A percentile compares a stretch with the other conserved stretches of the same genome.
phyloP scores from a whole-genome alignment of 352 stramenopile genomes.

The Phytophthora sp. region DNA sequence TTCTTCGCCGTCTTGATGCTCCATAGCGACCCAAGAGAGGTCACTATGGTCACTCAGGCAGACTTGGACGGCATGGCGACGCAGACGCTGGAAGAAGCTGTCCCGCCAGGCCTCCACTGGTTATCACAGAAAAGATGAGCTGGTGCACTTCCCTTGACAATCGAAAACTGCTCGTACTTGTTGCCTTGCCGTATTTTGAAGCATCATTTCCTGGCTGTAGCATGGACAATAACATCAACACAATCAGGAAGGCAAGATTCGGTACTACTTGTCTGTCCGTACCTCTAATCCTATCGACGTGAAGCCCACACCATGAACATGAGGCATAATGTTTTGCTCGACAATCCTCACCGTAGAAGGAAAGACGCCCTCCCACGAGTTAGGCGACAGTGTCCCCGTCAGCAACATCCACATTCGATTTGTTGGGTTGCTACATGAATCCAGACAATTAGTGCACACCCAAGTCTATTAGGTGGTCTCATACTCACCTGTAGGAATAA shows the following conservation, averaged over 20 bases:
- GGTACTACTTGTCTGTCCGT: neutral
- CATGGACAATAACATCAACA: no score
- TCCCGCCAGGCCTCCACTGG: constrained; percentile 68
- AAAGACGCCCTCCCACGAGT: constrained; percentile 70
- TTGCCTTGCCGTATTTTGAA: constrained; percentile 72
- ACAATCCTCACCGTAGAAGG: constrained; percentile 56
- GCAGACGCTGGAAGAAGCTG: constrained; percentile 67
- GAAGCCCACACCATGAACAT: constrained; percentile 71
- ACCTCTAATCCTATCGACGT: constrained; percentile 88
- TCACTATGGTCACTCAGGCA: constrained; percentile 48
- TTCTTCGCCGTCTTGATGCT: constrained; percentile 6
- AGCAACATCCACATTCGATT: constrained; percentile 92
- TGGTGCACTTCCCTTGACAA: neutral
- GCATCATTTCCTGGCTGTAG: constrained; percentile 89
- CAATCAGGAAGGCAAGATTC: neutral
- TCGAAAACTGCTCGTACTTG: constrained; percentile 44
- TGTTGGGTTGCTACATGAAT: constrained; percentile 70
- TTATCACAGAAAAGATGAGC: neutral
- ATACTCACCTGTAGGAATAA: constrained; percentile 66
- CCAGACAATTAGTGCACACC: neutral
- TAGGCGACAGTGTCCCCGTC: constrained; percentile 60
- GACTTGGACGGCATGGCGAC: constrained; percentile 58
- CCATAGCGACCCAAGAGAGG: constrained; percentile 1
- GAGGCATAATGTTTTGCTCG: constrained; percentile 79
- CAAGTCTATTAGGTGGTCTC: no score